These are phyloP conservation scores for Xylariales sp. DNA, from an alignment of 2,329 filamentous ascomycete species.

Conservation along the genomic window DNA sequence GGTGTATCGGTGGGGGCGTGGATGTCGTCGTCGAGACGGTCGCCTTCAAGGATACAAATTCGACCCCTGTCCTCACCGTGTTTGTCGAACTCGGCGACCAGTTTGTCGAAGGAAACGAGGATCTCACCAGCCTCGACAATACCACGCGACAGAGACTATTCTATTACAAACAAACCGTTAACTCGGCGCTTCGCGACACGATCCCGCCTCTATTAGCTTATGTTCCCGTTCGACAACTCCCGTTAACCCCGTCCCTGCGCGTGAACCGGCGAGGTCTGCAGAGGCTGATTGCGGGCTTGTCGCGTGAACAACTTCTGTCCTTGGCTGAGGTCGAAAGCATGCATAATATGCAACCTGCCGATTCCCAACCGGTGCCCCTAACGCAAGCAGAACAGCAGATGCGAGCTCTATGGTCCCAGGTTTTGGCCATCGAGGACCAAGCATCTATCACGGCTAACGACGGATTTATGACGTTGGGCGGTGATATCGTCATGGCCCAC, in stretches of 20 bases:
- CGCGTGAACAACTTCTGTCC: conserved; percentile 57
- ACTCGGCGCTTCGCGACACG: conserved; percentile 54
- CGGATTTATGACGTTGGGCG: conserved; percentile 60
- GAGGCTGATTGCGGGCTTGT: conserved; percentile 56
- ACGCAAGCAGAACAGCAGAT: conserved; percentile 61
- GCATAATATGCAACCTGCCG: conserved; percentile 52
- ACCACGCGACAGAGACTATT: conserved; percentile 58
- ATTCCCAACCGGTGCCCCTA: conserved; percentile 59
- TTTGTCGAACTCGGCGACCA: conserved; percentile 62
- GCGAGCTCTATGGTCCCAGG: conserved; percentile 60
- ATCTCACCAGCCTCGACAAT: conserved; percentile 53
- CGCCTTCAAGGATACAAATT: conserved; percentile 56
- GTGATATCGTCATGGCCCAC: conserved; percentile 58
- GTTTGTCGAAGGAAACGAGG: conserved; percentile 53
- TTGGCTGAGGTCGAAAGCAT: conserved; percentile 55
- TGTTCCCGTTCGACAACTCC: conserved; percentile 61
- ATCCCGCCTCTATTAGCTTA: conserved; percentile 61
- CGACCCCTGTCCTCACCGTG: conserved; percentile 56
- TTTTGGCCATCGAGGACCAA: conserved; percentile 54
- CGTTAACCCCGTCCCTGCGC: conserved; percentile 62
- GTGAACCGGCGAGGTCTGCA: conserved; percentile 62
- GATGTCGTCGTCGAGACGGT: conserved; percentile 63
- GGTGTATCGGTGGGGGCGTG: conserved; percentile 58
- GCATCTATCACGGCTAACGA: conserved; percentile 56
- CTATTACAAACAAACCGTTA: conserved; percentile 58